phyloP scores from a whole-genome alignment of 345 rosid species.

The Euphorbia lathyris region DNA sequence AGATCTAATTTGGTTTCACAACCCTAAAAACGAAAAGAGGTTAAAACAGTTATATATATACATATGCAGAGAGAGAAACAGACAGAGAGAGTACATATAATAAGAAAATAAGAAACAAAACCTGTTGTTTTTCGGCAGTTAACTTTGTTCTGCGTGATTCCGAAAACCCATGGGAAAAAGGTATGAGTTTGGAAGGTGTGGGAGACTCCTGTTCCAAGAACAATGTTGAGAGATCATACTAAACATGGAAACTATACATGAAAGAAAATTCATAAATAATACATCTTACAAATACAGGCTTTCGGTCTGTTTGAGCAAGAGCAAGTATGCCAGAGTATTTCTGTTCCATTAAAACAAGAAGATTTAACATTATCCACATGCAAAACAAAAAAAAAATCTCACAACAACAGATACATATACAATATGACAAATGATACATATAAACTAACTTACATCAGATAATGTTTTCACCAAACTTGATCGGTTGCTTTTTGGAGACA shows the following conservation, averaged over 20 bases:
- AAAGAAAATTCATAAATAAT: conserved; percentile 1
- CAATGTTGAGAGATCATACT: conserved; percentile 7
- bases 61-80: too few relatives aligned
- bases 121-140: conserved; percentile 84
- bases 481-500: conserved; percentile 50
- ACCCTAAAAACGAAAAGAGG: not conserved
- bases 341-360: conserved; percentile 42
- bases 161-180: conserved; percentile 67
- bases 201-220: conserved; percentile 71
- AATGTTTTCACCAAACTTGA: conserved; percentile 40
- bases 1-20: conserved; percentile 7
- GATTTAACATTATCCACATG: not conserved
- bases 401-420: too few relatives aligned
- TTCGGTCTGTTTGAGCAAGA: conserved; percentile 51
- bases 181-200: conserved; percentile 76
- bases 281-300: conserved; percentile 63
- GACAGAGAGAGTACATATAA: too few relatives aligned
- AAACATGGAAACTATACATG: not conserved
- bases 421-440: not conserved
- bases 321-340: conserved; percentile 49
- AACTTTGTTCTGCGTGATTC: conserved; percentile 77
- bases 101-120: conserved; percentile 23
- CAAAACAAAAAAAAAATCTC: not conserved
- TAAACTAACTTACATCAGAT: conserved; percentile 57
- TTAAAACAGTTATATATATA: not conserved